Percentiles rank a stretch among this genome's conserved stretches.
Conservation (phyloP, 106 monocot genomes). For the Iris macrosiphon region DNA sequence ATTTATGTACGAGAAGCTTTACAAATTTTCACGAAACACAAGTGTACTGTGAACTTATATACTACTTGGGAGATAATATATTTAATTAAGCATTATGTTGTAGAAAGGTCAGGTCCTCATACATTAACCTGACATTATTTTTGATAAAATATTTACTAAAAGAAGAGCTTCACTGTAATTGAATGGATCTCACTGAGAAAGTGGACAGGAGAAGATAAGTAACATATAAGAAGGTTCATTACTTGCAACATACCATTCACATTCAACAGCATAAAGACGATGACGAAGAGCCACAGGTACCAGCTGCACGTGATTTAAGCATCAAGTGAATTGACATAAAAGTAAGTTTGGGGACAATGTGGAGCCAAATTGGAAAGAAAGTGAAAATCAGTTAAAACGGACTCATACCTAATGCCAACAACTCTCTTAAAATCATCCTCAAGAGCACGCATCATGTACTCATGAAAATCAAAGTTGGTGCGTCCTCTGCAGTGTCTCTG, state of each 20-base stretch:
- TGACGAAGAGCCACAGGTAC: slow-evolving; percentile 90
- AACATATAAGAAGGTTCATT: not conserved
- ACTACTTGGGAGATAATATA: too few species aligned
- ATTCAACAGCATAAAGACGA: slow-evolving; percentile 76
- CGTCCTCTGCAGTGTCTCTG: slow-evolving; percentile 51
- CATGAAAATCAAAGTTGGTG: slow-evolving; percentile 67
- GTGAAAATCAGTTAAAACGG: not conserved
- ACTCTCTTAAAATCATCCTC: slow-evolving; percentile 80
- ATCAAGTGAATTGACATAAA: not conserved
- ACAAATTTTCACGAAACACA: too few species aligned
- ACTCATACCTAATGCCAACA: slow-evolving; percentile 70
- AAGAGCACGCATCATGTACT: slow-evolving; percentile 79
- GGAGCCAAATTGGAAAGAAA: not conserved
- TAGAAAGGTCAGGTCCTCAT: too few species aligned
- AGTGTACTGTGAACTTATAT: too few species aligned
- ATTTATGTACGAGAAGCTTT: too few species aligned
- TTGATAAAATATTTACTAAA: too few species aligned
- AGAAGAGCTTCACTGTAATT: too few species aligned
- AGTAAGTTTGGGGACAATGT: not conserved
- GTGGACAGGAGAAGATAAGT: not conserved
- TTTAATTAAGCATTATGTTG: too few species aligned
- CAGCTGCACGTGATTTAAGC: slow-evolving; percentile 50
- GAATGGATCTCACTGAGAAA: too few species aligned
- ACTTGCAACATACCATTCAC: slow-evolving; percentile 41
- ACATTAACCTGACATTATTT: too few species aligned